Conservation (phyloP, 2,329 filamentous ascomycete species). For the Talaromyces sp. region DNA sequence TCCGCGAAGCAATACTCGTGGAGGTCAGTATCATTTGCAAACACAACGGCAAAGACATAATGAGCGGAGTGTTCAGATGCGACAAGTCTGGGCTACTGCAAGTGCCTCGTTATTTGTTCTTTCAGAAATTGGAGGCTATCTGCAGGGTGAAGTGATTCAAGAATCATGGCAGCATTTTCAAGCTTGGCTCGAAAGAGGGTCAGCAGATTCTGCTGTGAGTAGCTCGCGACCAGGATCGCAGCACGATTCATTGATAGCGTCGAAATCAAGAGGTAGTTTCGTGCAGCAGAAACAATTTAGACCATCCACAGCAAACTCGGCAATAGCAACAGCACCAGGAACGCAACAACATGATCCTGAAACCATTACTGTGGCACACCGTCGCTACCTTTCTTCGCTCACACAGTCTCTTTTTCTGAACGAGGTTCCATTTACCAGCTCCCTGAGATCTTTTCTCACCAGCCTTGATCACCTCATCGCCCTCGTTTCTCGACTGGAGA, state of each 20-base stretch:
- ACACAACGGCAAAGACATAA: constrained; percentile 65
- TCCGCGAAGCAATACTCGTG: constrained; percentile 60
- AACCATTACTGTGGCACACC: constrained; percentile 75
- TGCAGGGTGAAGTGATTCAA: constrained; percentile 84
- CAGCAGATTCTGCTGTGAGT: constrained; percentile 24
- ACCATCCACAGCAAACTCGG: constrained; percentile 9
- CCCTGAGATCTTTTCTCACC: constrained; percentile 39
- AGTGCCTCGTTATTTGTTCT: constrained; percentile 86
- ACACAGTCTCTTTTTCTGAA: constrained; percentile 46
- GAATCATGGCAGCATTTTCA: constrained; percentile 79
- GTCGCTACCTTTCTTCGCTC: constrained; percentile 70
- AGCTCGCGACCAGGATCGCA: constrained; percentile 40
- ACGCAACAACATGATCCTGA: constrained; percentile 71
- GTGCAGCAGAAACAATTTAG: not conserved
- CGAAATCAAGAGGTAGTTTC: not conserved
- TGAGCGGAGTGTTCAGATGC: constrained; percentile 64
- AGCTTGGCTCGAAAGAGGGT: constrained; percentile 63
- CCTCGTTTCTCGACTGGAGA: constrained; percentile 71
- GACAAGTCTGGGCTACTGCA: constrained; percentile 85
- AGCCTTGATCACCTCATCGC: constrained; percentile 79
- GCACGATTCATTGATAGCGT: constrained; percentile 27
- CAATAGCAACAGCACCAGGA: constrained; percentile 16
- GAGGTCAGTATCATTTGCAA: constrained; percentile 60
- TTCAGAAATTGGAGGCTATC: constrained; percentile 80
- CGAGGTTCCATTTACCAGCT: constrained; percentile 40